A percentile compares a stretch with the other conserved stretches of the same genome.
These are phyloP conservation scores for Geotrichum klebahnii DNA, from an alignment of 1,139 yeast genomes.

Conservation along the genomic window DNA sequence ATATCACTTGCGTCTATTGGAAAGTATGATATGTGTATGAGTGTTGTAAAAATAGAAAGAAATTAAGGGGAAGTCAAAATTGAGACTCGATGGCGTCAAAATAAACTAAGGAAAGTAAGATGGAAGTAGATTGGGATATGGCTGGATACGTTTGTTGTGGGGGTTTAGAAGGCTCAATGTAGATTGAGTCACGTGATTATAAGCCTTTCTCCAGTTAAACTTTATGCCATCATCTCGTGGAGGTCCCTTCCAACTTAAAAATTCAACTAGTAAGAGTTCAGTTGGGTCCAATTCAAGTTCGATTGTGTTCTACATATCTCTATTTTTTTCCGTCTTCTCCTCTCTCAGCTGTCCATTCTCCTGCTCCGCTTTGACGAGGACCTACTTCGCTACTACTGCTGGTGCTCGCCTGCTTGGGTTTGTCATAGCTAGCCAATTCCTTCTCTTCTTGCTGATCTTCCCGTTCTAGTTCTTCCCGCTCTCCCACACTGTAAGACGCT, in stretches of 20 bases:
- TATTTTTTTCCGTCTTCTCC: conserved; percentile 62
- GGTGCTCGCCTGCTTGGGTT: conserved; percentile 21
- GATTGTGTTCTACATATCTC: neutral
- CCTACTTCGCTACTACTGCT: conserved; percentile 27
- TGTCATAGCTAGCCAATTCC: conserved; percentile 36
- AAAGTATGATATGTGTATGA: too few relatives aligned
- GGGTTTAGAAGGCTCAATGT: too few relatives aligned
- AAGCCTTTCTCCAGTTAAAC: too few relatives aligned
- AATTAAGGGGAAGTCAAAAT: neutral
- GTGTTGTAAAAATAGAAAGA: neutral
- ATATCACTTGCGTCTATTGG: too few relatives aligned
- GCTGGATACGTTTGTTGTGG: too few relatives aligned
- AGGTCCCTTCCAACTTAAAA: too few relatives aligned
- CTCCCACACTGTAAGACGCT: conserved; percentile 35
- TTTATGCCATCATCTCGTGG: too few relatives aligned
- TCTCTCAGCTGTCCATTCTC: conserved; percentile 66
- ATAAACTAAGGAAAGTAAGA: too few relatives aligned
- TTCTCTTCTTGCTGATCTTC: conserved; percentile 44
- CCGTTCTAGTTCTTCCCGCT: conserved; percentile 36
- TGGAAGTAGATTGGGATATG: neutral
- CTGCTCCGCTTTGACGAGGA: conserved; percentile 67
- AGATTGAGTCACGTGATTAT: too few relatives aligned
- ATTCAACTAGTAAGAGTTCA: too few relatives aligned
- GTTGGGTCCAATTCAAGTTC: too few relatives aligned
- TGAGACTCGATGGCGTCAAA: neutral